A percentile compares a stretch with the other conserved stretches of the same genome.
phyloP scores from a whole-genome alignment of 2,329 filamentous ascomycete genomes.

The Fusarium brevicatenulatum region DNA sequence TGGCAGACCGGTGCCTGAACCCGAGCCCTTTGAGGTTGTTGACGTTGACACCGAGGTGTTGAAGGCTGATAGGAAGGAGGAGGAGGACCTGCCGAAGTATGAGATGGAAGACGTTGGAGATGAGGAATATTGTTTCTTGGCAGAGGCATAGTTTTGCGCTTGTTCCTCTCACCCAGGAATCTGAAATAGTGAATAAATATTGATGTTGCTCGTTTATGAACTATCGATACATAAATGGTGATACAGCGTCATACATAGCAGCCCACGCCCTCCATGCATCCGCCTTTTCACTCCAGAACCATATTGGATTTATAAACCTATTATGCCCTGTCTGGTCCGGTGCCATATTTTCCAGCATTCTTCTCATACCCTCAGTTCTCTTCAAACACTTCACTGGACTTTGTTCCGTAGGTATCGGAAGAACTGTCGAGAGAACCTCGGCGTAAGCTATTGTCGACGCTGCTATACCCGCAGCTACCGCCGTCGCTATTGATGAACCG shows the following conservation, averaged over 20 bases:
- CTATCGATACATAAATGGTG: neutral
- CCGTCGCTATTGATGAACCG: neutral
- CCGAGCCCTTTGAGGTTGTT: neutral
- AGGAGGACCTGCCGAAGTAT: neutral
- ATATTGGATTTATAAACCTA: neutral
- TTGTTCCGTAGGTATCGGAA: neutral
- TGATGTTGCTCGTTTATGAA: no score
- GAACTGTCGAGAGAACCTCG: neutral
- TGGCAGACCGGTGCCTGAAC: neutral
- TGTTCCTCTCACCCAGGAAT: no score
- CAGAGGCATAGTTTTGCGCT: neutral
- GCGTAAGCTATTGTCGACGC: neutral
- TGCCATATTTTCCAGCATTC: neutral
- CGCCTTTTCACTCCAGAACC: neutral
- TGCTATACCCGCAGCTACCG: neutral
- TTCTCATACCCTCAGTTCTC: neutral
- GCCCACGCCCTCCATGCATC: neutral
- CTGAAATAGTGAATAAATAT: no score
- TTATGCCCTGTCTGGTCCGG: accelerated
- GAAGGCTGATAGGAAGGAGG: neutral
- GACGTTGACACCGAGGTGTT: neutral
- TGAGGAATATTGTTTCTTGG: neutral
- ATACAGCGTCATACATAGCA: neutral
- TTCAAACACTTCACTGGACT: neutral
- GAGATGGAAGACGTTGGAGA: neutral